Conservation (phyloP, 305 asterid species). For the Fraxinus xanthoxyloides region DNA sequence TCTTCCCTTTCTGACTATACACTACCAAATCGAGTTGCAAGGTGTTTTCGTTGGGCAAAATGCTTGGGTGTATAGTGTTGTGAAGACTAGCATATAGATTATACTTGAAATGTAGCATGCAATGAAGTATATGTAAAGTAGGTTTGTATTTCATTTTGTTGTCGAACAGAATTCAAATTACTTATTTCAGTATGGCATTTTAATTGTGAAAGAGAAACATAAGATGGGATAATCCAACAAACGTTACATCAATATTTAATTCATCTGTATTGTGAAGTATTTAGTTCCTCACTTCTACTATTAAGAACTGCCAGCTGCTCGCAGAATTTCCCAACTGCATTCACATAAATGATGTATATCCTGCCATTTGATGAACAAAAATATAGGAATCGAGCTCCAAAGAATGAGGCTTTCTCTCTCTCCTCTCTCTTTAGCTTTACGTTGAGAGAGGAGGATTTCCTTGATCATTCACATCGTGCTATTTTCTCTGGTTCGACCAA, state of each 20-base stretch:
- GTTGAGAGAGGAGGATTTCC: not conserved
- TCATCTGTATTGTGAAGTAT: not conserved
- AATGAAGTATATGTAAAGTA: conserved; percentile 16
- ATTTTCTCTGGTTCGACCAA: not conserved
- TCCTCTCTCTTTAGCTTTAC: not conserved
- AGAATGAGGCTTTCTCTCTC: not conserved
- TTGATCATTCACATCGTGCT: not conserved
- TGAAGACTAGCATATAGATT: not conserved
- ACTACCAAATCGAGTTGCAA: conserved; percentile 58
- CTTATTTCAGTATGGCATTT: conserved; percentile 3
- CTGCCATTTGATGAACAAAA: not conserved
- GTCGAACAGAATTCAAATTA: not conserved
- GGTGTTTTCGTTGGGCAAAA: conserved; percentile 67
- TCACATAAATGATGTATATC: not conserved
- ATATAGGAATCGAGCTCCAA: not conserved
- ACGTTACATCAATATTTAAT: conserved; percentile 3
- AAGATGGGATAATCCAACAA: not conserved
- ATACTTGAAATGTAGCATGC: conserved; percentile 8
- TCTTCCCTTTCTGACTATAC: conserved; percentile 60
- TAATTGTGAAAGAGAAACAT: not conserved
- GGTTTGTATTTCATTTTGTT: not conserved
- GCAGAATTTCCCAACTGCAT: not conserved
- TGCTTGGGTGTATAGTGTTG: conserved; percentile 56
- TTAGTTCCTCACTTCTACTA: not conserved
- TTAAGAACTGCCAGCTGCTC: not conserved